A percentile compares a stretch with the other conserved stretches of the same genome.
Evolutionary conservation across 228 moss, liverwort and hornwort genomes (phyloP).

Genomic region (Sphagnum magellanicum): DNA sequence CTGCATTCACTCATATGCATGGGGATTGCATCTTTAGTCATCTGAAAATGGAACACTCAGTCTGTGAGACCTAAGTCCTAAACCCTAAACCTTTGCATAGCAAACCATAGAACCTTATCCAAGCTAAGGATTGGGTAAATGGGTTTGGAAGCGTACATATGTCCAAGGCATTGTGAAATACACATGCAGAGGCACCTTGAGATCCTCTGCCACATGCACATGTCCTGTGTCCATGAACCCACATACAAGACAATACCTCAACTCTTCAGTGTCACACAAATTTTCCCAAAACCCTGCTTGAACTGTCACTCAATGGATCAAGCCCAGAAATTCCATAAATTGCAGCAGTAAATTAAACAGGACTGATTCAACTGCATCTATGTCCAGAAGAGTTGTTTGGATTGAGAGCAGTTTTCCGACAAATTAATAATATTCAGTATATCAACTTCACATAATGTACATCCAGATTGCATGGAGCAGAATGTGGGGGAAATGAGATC

Average conservation of each 20-base stretch:
- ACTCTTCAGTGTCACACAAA: not conserved
- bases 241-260: conserved; percentile 1
- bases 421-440: not conserved
- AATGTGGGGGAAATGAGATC: not conserved
- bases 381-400: no score
- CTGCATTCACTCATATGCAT: not conserved
- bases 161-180: conserved; percentile 99
- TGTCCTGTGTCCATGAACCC: conserved; percentile 47
- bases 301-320: not conserved
- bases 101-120: not conserved
- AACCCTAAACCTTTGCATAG: not conserved
- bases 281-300: not conserved
- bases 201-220: conserved; percentile 92
- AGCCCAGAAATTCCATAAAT: not conserved
- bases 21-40: not conserved
- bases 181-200: conserved; percentile 88
- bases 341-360: not conserved
- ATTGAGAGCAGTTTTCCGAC: no score
- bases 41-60: not conserved
- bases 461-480: not conserved
- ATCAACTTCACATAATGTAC: not conserved
- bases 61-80: not conserved
- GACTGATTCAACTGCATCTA: not conserved
- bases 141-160: conserved; percentile 29
- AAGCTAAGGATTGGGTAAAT: conserved; percentile 2